A percentile compares a stretch with the other conserved stretches of the same genome.
These are phyloP conservation scores for Polyplosphaeria fusca DNA, from an alignment of 495 filamentous ascomycete genomes.

Conservation along the genomic window DNA sequence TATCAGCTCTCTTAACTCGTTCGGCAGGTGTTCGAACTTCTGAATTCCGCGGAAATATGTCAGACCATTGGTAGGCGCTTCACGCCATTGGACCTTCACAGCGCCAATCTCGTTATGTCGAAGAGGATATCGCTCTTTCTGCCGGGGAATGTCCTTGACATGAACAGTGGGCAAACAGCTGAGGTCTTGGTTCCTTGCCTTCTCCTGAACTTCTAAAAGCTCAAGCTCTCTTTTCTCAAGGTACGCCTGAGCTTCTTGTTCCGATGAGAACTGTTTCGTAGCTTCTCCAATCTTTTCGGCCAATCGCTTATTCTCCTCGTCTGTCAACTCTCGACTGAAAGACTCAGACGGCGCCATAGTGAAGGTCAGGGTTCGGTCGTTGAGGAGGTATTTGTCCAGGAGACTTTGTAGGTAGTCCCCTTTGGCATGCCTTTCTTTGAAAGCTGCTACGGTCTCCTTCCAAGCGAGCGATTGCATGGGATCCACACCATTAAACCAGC, in stretches of 20 bases:
- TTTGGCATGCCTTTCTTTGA: slow-evolving; percentile 67
- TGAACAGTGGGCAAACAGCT: slow-evolving; percentile 83
- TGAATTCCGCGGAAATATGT: slow-evolving; percentile 95
- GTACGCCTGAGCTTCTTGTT: slow-evolving; percentile 63
- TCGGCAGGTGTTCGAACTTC: slow-evolving; percentile 71
- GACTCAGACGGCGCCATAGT: slow-evolving; percentile 84
- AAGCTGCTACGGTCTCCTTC: slow-evolving; percentile 79
- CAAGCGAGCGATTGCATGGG: slow-evolving; percentile 86
- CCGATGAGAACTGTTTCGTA: slow-evolving; percentile 63
- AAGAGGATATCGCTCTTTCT: slow-evolving; percentile 66
- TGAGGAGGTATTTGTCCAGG: slow-evolving; percentile 85
- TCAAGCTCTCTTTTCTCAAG: slow-evolving; percentile 75
- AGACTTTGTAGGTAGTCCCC: slow-evolving; percentile 78
- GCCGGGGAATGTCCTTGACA: slow-evolving; percentile 80
- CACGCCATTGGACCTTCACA: slow-evolving; percentile 80
- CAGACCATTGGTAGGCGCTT: slow-evolving; percentile 88
- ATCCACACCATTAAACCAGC: slow-evolving; percentile 93
- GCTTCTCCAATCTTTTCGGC: slow-evolving; percentile 66
- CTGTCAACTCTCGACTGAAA: slow-evolving; percentile 67
- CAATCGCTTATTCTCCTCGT: slow-evolving; percentile 73
- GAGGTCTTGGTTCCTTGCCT: slow-evolving; percentile 75
- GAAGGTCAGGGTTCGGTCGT: slow-evolving; percentile 81
- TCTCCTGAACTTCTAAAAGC: slow-evolving; percentile 75
- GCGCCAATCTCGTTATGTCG: slow-evolving; percentile 64
- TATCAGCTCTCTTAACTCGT: slow-evolving; percentile 78